A percentile compares a stretch with the other conserved stretches of the same genome.
These are phyloP conservation scores for Suillus luteus DNA, from an alignment of 768 basidiomycete species.

Conservation along the genomic window DNA sequence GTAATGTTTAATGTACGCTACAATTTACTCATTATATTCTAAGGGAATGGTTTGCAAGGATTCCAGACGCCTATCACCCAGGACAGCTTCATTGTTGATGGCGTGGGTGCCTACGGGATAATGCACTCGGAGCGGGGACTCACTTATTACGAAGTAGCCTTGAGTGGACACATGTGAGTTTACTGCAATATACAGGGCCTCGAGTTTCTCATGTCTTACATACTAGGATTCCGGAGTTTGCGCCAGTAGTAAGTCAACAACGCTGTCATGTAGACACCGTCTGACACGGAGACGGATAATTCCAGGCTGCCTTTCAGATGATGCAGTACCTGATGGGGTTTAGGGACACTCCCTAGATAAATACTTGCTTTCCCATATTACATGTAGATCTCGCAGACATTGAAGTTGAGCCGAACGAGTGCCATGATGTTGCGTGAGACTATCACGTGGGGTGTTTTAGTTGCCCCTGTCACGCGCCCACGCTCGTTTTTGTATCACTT, in stretches of 20 bases:
- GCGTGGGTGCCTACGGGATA: not conserved
- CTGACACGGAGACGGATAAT: not conserved
- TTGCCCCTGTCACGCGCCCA: not conserved
- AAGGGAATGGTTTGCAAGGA: not conserved
- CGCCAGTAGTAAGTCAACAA: not conserved
- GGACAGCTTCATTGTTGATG: not conserved
- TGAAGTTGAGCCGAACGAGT: not conserved
- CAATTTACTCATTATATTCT: not conserved
- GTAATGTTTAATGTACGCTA: not conserved
- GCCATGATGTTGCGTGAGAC: not conserved
- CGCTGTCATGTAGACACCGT: not conserved
- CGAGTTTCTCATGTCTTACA: not conserved
- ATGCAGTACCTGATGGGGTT: not conserved
- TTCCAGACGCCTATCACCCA: not conserved
- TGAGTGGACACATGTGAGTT: not conserved
- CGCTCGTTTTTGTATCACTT: not conserved
- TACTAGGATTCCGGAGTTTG: not conserved
- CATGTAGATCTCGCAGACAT: not conserved
- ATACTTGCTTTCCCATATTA: not conserved
- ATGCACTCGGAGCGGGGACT: not conserved
- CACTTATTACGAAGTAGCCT: not conserved
- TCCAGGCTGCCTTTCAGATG: not conserved
- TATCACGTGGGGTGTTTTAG: not conserved
- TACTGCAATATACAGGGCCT: not conserved
- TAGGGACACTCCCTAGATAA: not conserved